Evolutionary conservation across 2,329 filamentous ascomycete species (phyloP).

Genomic region (Boeremia exigua): DNA sequence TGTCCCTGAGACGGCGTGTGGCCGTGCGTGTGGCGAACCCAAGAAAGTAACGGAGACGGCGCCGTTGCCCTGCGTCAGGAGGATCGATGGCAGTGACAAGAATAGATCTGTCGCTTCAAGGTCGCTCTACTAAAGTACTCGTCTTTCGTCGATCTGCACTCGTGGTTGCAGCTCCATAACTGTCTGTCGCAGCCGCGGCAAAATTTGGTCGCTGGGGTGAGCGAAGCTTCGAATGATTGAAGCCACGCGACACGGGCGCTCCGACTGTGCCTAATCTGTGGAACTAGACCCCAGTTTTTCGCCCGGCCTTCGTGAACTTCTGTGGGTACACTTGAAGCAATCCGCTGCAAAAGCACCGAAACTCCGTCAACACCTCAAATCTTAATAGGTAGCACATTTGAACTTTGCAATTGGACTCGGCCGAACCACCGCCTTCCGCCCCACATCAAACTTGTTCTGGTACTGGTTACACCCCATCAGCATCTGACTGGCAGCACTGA

Average conservation of each 20-base stretch:
- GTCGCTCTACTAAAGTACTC: background rate
- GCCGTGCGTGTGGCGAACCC: constrained; percentile 13
- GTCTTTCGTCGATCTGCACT: background rate
- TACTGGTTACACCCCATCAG: too few relatives aligned
- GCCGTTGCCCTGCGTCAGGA: constrained; percentile 13
- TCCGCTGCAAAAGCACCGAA: background rate
- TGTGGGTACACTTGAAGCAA: background rate
- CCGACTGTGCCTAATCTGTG: background rate
- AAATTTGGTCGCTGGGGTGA: background rate
- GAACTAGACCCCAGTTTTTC: background rate
- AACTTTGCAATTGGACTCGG: background rate
- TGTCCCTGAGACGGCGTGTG: constrained; percentile 5
- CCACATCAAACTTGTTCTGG: too few relatives aligned
- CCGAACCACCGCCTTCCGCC: background rate
- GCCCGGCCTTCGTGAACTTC: background rate
- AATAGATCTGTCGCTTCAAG: constrained; percentile 7
- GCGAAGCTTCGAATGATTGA: too few relatives aligned
- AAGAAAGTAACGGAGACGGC: constrained; percentile 10
- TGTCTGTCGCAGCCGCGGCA: background rate
- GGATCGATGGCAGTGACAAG: background rate
- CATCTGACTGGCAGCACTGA: too few relatives aligned
- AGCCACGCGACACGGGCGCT: background rate
- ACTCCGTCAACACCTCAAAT: background rate
- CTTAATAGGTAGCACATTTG: background rate
- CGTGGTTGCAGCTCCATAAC: background rate